Evolutionary conservation across 169 alveolate species (phyloP).

Genomic region (Plasmodium fragile): DNA sequence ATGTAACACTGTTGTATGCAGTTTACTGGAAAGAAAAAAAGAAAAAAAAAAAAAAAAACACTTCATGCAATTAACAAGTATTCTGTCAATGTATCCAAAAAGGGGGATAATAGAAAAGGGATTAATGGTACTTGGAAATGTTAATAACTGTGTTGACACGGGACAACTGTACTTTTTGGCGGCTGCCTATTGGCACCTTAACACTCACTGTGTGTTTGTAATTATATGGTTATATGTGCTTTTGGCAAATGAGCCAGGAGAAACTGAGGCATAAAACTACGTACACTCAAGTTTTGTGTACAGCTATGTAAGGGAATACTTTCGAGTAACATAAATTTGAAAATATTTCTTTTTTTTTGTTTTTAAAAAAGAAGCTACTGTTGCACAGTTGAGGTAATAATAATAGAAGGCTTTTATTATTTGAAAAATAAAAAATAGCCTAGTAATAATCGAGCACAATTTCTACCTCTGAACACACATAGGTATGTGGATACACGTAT

Average conservation of each 20-base stretch:
- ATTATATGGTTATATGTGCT: neutral
- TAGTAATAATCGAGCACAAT: neutral
- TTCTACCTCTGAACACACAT: neutral
- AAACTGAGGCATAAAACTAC: neutral
- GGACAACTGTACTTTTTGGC: neutral
- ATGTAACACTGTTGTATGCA: neutral
- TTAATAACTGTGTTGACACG: neutral
- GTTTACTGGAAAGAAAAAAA: neutral
- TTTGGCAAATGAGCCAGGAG: neutral
- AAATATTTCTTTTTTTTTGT: neutral
- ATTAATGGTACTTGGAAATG: neutral
- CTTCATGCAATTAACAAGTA: neutral
- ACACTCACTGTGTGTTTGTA: neutral
- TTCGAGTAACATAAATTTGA: neutral
- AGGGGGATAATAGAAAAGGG: neutral
- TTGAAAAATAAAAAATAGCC: neutral
- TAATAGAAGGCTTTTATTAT: neutral
- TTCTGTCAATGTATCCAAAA: neutral
- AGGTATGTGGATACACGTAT: neutral
- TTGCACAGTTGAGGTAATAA: neutral
- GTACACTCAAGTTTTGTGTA: neutral
- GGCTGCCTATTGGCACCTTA: neutral
- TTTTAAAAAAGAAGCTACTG: neutral
- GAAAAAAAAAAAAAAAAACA: neutral
- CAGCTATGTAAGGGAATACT: neutral